phyloP scores from a whole-genome alignment of 805 yeast genomes.

The Lachancea quebecensis region DNA sequence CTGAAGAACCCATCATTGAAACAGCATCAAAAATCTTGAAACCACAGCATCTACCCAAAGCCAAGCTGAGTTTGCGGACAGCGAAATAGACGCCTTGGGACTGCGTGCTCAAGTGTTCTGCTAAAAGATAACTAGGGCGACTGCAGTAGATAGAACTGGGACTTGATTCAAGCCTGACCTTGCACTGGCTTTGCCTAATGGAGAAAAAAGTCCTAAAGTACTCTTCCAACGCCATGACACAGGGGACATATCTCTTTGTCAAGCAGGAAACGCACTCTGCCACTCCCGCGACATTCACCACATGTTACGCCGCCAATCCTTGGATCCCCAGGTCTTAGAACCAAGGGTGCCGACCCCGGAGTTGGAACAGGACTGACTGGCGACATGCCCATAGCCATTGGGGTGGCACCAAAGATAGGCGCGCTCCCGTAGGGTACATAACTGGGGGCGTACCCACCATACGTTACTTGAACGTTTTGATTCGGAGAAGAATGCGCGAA shows the following conservation, averaged over 20 bases:
- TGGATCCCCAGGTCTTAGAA: conserved; percentile 74
- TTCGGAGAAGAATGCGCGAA: conserved; percentile 42
- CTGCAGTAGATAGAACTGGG: no score
- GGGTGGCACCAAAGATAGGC: no score
- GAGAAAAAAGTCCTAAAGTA: conserved; percentile 15
- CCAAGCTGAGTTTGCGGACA: no score
- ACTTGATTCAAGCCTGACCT: no score
- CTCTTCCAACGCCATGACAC: conserved; percentile 64
- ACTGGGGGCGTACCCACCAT: background rate
- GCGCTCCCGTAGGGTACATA: background rate
- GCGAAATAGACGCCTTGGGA: no score
- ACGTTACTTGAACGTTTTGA: conserved; percentile 1
- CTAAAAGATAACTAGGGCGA: no score
- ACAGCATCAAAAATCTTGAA: no score
- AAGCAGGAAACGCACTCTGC: conserved; percentile 46
- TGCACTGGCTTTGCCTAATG: no score
- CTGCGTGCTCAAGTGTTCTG: no score
- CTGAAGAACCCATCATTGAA: no score
- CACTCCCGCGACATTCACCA: conserved; percentile 65
- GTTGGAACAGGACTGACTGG: background rate
- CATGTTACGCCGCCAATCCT: conserved; percentile 66
- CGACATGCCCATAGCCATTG: background rate
- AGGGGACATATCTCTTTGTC: conserved; percentile 57
- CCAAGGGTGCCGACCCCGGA: conserved; percentile 22
- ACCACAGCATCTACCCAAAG: no score